Percentiles rank a stretch among this genome's conserved stretches.
Evolutionary conservation across 2,329 filamentous ascomycete species (phyloP).

Genomic region (Colletotrichum sp.): DNA sequence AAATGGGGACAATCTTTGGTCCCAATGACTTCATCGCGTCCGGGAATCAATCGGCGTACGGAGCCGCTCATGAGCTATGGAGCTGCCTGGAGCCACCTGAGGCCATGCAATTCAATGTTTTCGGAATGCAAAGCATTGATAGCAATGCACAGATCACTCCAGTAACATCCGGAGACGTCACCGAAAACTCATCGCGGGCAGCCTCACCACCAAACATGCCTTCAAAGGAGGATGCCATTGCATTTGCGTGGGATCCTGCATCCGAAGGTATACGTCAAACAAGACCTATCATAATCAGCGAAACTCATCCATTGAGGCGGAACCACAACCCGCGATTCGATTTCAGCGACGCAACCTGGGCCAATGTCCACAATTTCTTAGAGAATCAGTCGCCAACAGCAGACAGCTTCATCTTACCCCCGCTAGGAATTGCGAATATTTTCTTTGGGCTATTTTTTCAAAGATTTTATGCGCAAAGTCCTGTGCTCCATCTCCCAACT

Average conservation of each 20-base stretch:
- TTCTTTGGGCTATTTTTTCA: constrained; percentile 3
- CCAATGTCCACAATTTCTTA: neutral
- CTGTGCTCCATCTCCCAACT: neutral
- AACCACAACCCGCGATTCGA: neutral
- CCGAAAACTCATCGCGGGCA: neutral
- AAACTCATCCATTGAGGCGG: neutral
- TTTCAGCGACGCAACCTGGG: neutral
- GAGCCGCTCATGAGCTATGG: neutral
- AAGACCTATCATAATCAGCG: neutral
- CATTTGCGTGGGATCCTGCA: constrained; percentile 1
- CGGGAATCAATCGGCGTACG: neutral
- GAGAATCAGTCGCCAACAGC: neutral
- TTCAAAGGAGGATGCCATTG: neutral
- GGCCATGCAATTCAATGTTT: neutral
- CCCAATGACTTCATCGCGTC: neutral
- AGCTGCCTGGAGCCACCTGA: neutral
- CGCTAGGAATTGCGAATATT: neutral
- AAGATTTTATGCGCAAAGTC: neutral
- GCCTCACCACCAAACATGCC: neutral
- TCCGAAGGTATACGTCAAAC: neutral
- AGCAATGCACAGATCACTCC: neutral
- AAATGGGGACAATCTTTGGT: neutral
- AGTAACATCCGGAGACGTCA: neutral
- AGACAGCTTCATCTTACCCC: neutral
- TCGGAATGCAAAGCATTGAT: neutral